These are phyloP conservation scores for Talaromyces liani DNA, from an alignment of 495 filamentous ascomycete species.

Conservation along the genomic window DNA sequence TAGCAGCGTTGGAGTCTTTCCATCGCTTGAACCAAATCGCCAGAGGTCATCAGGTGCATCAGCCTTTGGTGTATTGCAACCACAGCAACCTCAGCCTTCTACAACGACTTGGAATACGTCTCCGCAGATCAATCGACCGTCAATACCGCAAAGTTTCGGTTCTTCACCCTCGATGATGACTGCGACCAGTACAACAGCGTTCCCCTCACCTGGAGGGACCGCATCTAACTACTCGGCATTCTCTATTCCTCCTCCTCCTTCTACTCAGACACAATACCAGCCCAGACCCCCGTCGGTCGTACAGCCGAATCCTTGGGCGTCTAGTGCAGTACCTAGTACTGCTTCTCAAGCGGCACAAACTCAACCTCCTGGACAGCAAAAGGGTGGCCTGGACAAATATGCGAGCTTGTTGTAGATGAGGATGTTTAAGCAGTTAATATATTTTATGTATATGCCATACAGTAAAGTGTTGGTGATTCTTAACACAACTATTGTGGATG, in stretches of 20 bases:
- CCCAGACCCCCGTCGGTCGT: neutral
- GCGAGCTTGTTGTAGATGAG: slow-evolving; percentile 60
- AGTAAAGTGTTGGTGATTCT: neutral
- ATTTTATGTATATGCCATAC: neutral
- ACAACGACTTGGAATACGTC: slow-evolving; percentile 4
- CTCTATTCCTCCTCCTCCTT: slow-evolving; percentile 39
- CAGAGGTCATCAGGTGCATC: slow-evolving; percentile 22
- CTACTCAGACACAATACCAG: slow-evolving; percentile 13
- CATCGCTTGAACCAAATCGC: slow-evolving; percentile 37
- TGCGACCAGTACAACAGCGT: slow-evolving; percentile 13
- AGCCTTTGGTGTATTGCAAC: slow-evolving; percentile 27
- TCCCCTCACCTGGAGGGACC: slow-evolving; percentile 10
- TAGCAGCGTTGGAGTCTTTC: slow-evolving; percentile 39
- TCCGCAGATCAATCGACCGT: neutral
- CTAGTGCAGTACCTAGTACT: slow-evolving; percentile 48
- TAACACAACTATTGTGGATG: too few relatives aligned
- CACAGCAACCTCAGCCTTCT: slow-evolving; percentile 12
- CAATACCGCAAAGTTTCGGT: neutral
- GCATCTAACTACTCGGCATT: slow-evolving; percentile 36
- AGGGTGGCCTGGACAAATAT: slow-evolving; percentile 68
- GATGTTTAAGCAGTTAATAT: neutral
- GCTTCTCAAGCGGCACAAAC: slow-evolving; percentile 5
- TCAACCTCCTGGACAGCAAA: slow-evolving; percentile 27
- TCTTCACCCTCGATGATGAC: neutral
- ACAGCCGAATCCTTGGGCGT: slow-evolving; percentile 15